Base-by-base conservation (phyloP, 768 basidiomycete genomes). In the Rhodotorula graminis region DNA sequence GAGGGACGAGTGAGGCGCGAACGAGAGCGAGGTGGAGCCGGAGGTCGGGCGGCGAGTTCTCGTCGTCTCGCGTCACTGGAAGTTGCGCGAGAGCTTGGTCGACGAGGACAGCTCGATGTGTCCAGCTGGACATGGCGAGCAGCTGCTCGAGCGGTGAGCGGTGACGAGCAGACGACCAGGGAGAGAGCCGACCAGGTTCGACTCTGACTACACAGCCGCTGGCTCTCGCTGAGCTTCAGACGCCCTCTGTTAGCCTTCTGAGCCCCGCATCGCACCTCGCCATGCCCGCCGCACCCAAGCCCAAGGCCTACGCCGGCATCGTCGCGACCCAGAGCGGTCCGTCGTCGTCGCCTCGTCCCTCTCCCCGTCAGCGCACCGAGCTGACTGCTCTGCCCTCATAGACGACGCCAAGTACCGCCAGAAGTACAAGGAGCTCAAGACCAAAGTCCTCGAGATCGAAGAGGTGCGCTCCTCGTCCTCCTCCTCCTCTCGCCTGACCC, bases 361-460 rank as follows among this genome's bases (percentile, higher is more conserved):
- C 37, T 33, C 33, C n/a, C n/a, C n/a, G 11, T 3, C 5, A 40
- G 15, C 31, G 2, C 18, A 5, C 8, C 33, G 33, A 21, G 37
- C 58, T 59, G 40, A 59, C 58, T 23, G 40, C 1, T 37, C 10
- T 27, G 8, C 9, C 23, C 40, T 4, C 10, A 15, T 63, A 71
- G 76, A 76, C 49, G 76, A 76, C n/a, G 70, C 44, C 60, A 76
- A 74, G 70, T 76, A 76, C 67, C 53, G 61, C 18, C 66, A 29
- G 27, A 76, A 76, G 59, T 71, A 71, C 72, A 71, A 61, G 53
- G 70, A 74, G 37, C 64, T 76, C 61, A 73, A 72, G 59, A 37
- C 12, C 27, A 76, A 76, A 52, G 50, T 76, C 33, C 23, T 21
- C 5, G 72, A 74, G 67, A 63, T 76, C 15, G 76, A 76, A 37